phyloP scores from a whole-genome alignment of 305 asterid species.

The Nicotiana rustica region DNA sequence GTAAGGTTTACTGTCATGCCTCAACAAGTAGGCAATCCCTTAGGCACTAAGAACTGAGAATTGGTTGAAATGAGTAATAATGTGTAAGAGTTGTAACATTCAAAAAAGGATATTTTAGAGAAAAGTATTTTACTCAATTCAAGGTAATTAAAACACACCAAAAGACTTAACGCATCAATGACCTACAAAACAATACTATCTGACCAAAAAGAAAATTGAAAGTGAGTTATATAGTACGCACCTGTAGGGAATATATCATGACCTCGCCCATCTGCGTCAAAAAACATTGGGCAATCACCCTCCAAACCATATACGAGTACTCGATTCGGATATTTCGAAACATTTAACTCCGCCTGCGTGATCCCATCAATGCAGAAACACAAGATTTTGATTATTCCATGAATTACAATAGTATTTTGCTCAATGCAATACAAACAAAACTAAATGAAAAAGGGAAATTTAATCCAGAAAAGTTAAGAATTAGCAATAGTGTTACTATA shows the following conservation, averaged over 20 bases:
- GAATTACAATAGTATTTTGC: slow-evolving; percentile 18
- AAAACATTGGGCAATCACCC: slow-evolving; percentile 89
- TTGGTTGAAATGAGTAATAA: background rate
- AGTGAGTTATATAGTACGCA: slow-evolving; percentile 31
- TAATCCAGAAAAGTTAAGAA: background rate
- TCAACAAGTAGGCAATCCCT: background rate
- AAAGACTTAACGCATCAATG: background rate
- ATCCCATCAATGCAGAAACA: slow-evolving; percentile 33
- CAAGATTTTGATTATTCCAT: background rate
- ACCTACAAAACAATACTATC: no score
- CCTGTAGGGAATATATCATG: slow-evolving; percentile 89
- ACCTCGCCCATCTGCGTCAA: slow-evolving; percentile 88
- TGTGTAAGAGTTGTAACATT: no score
- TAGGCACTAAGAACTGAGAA: background rate
- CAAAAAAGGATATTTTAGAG: no score
- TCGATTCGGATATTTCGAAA: slow-evolving; percentile 86
- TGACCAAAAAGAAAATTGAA: background rate
- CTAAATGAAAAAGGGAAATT: background rate
- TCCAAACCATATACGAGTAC: slow-evolving; percentile 87
- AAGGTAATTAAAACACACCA: background rate
- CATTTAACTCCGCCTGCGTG: slow-evolving; percentile 74
- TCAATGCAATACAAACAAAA: slow-evolving; percentile 26
- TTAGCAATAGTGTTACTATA: background rate
- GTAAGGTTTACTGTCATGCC: background rate
- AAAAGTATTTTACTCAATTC: no score